Percentiles rank a stretch among this genome's conserved stretches.
phyloP scores from a whole-genome alignment of 2,329 filamentous ascomycete genomes.

The Penicillium expansum region DNA sequence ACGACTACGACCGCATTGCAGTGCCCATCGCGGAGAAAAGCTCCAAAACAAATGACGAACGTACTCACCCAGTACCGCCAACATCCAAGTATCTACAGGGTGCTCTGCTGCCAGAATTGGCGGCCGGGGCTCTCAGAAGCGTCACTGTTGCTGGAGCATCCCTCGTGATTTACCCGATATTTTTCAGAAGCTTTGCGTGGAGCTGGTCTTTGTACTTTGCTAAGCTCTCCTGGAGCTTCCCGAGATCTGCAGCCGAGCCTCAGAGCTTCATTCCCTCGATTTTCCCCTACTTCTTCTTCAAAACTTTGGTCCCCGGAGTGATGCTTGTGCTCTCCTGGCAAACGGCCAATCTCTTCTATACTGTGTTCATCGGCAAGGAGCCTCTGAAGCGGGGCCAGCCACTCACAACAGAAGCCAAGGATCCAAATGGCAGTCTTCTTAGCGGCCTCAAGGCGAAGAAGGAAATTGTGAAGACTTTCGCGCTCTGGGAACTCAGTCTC shows the following conservation, averaged over 20 bases:
- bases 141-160: conserved; percentile 47
- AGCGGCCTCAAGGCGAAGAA: conserved; percentile 83
- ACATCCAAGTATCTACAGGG: conserved; percentile 41
- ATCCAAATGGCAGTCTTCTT: conserved; percentile 85
- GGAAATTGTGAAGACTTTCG: conserved; percentile 72
- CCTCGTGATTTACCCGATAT: conserved; percentile 59
- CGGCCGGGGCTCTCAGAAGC: conserved; percentile 36
- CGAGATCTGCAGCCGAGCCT: conserved; percentile 63
- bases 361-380: conserved; percentile 73
- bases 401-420: conserved; percentile 78
- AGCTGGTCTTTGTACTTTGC: conserved; percentile 67
- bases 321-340: conserved; percentile 74
- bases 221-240: conserved; percentile 71
- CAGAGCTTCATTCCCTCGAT: conserved; percentile 54
- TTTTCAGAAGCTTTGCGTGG: conserved; percentile 66
- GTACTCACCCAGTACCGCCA: conserved; percentile 37
- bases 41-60: conserved; percentile 32
- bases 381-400: conserved; percentile 83
- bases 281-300: conserved; percentile 57
- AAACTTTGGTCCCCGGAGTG: conserved; percentile 60
- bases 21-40: conserved; percentile 47
- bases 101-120: conserved; percentile 31
- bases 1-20: conserved; percentile 68
- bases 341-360: conserved; percentile 72
- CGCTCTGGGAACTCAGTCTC: conserved; percentile 83